These are phyloP conservation scores for Leccinum solheimii DNA, from an alignment of 1,284 basidiomycete species.

Conservation along the genomic window DNA sequence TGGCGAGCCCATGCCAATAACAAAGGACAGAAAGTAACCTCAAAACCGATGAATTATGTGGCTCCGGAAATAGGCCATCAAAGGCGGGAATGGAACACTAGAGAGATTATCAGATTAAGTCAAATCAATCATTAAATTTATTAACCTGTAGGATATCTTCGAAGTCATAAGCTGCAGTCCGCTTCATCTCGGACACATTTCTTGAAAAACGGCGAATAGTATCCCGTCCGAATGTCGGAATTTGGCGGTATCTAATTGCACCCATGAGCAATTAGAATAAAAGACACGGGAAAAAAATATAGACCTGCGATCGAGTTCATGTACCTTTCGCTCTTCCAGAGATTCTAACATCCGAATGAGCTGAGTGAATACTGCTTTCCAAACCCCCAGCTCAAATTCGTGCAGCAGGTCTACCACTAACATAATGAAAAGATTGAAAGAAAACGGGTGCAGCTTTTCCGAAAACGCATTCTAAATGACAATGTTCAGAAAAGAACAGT, in stretches of 20 bases:
- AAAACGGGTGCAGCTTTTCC: not conserved
- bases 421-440: not conserved
- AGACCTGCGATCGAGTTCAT: not conserved
- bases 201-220: not conserved
- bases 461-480: not conserved
- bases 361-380: not conserved
- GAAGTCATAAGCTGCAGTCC: not conserved
- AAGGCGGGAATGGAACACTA: not conserved
- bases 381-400: not conserved
- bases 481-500: not conserved
- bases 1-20: not conserved
- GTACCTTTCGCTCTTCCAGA: not conserved
- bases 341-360: not conserved
- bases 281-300: not conserved
- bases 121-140: not conserved
- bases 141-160: not conserved
- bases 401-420: not conserved
- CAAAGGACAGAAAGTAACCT: not conserved
- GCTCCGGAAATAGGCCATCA: not conserved
- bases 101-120: not conserved
- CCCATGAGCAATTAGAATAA: not conserved
- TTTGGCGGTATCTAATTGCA: not conserved
- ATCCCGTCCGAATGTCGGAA: not conserved
- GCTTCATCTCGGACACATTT: not conserved
- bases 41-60: not conserved